These are phyloP conservation scores for Croton setiger DNA, from an alignment of 441 rosid genomes.

Conservation along the genomic window DNA sequence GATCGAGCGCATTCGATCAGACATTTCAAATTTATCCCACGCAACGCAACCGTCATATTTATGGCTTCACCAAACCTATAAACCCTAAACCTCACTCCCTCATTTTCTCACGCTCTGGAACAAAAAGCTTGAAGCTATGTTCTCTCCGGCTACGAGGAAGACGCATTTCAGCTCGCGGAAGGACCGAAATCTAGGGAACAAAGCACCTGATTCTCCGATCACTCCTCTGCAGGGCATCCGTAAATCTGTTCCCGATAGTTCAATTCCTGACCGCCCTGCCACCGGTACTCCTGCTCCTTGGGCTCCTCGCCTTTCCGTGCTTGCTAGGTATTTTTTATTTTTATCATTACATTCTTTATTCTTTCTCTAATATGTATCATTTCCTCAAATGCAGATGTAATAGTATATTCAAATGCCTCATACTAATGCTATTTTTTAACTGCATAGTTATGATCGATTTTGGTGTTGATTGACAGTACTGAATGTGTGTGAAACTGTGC, in stretches of 20 bases:
- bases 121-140: constrained; percentile 36
- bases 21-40: not conserved
- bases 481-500: not conserved
- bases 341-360: not conserved
- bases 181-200: constrained; percentile 35
- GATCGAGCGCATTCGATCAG: not conserved
- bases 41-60: not conserved
- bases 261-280: constrained; percentile 57
- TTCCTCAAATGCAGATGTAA: too few species aligned
- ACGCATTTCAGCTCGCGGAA: constrained; percentile 44
- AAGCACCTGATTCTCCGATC: constrained; percentile 45
- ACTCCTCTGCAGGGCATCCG: constrained; percentile 51
- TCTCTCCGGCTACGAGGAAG: constrained; percentile 69
- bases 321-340: constrained; percentile 58
- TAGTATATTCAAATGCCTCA: not conserved
- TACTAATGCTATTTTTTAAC: not conserved
- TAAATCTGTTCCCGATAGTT: constrained; percentile 24
- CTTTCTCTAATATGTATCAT: too few species aligned
- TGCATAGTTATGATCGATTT: not conserved
- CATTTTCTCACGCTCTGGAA: too few species aligned
- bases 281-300: constrained; percentile 94
- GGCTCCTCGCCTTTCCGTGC: constrained; percentile 89
- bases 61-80: not conserved
- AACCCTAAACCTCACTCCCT: not conserved
- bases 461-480: not conserved